Base-by-base conservation (phyloP, 2,329 filamentous ascomycete genomes). In the Trichoderma sp. region DNA sequence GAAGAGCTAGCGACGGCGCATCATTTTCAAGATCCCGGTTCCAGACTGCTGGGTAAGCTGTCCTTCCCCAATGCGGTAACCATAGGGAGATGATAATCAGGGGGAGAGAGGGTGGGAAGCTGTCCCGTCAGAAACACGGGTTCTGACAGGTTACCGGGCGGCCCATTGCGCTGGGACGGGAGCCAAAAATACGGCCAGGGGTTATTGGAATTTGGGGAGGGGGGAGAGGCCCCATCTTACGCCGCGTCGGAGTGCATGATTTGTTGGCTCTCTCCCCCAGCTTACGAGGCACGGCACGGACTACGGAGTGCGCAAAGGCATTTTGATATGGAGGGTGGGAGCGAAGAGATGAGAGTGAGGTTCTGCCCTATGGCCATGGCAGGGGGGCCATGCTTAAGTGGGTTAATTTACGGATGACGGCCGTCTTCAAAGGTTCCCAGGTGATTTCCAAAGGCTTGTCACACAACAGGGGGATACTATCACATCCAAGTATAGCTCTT, bases 101-200 rank as follows among this genome's bases (percentile, higher is more conserved):
- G 43, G 57, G n/a, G 26, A 15, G 26, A 23, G 30, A 23, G n/a
- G 39, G 39, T 17, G 26, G n/a, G 32, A 53, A 20, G 59, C 5
- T n/a, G n/a, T 34, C 36, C 47, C 50, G 26, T 64, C 59, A 63
- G 68, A 58, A 8, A 50, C n/a, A 50, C 59, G 68, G n/a, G 17
- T 36, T 53, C 15, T 50, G 36, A 61, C 34, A 61, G 36, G 59
- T n/a, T 20, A 8, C 13, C 67, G 67, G 68, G 68, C 68, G 50
- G 68, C 13, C 68, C 50, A 66, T 71, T 71, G 68, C 68, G 68
- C 61, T 65, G 68, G 68, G 59, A 69, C 68, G 66, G 57, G 66
- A 69, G 23, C 39, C 66, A 62, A 50, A 30, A 58, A 58, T 32
- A 59, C 17, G 47, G 43, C n/a, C 13, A 28, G 66, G 39, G 32